Base-by-base conservation (phyloP, 1,139 yeast species). In the Torulaspora pretoriensis region DNA sequence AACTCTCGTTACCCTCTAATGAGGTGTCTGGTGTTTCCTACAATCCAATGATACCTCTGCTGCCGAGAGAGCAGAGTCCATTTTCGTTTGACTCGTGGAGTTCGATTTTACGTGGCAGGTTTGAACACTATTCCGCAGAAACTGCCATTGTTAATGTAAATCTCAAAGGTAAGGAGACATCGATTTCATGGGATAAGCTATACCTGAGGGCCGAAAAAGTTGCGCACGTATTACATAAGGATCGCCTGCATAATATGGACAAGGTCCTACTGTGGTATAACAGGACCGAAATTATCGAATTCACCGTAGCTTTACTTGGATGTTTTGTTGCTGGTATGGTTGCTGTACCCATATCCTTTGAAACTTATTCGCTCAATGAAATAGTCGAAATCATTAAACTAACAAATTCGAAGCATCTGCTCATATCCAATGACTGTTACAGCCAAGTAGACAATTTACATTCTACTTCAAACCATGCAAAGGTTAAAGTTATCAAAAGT, bases 311-410 rank as follows among this genome's bases (percentile, higher is more conserved):
- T 0, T 65, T 94, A 13, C 76, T 88, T 61, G 98, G 97, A 2
- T 90, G 97, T 61, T 88, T 92, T 57, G 71, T 92, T 52, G 95
- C 97, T 0, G 96, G 96, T 1, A 86, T 88, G 31, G 90, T 94
- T 1, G 97, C 97, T 0, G 94, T 94, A 8, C 98, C 98, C 0
- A 79, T 89, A 35, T 85, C 86, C 43, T 83, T 89, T 42, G 84
- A 84, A 43, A 73, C 78, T 10, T 79, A 83, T 35, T 74, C 80
- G 19, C 59, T 81, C 33, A 71, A 70, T 42, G 96, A 88, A 54
- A 80, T 87, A 42, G 72, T 81, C 16, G 82, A 80, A 48, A 84
- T 90, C 33, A 76, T 92, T 61, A 76, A 76, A 40, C 73, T 78
- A 38, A 87, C 97, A 0, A 86, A 83, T 49, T 75, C 95, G 0